Evolutionary conservation across 2,329 filamentous ascomycete species (phyloP), one percentile per base, ranked within the genome.

Genomic region (Polychaeton citri): DNA sequence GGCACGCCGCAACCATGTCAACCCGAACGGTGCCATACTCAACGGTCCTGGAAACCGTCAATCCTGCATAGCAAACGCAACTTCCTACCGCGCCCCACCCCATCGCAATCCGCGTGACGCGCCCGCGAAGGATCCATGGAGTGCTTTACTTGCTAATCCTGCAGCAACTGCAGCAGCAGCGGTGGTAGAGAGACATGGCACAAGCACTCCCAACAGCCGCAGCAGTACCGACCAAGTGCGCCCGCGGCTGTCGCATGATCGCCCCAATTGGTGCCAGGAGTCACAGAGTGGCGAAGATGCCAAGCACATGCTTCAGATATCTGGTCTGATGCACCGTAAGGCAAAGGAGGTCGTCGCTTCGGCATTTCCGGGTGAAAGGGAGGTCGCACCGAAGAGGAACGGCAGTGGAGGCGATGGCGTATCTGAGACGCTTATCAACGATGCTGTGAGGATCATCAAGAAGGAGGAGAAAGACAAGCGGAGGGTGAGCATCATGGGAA

Each of bases 391-490:
- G 19, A 35, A 19, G 8, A 19, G 21, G 18, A 18, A 34, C 24
- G 30, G 13, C 34, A 37, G 19, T 35, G 42, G 33, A 20, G 8
- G 20, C 17, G 19, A 19, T 7, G 28, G 20, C 7, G 13, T 21
- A 5, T 21, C 24, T 7, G 35, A 30, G 41, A 42, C 43, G 36
- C 30, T 50, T 19, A 45, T 50, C 21, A 43, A 42, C 7, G 48
- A 50, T 38, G 48, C 48, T 19, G 48, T 50, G 4, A 44, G 43
- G 34, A 43, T 46, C 10, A 50, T 50, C 31, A 43, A 49, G 19
- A 28, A 40, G 18, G 38, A 46, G 34, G 43, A 50, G 35, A 43
- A 37, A 32, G n/a, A 35, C 6, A 37, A 37, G 18, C 34, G 38
- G 37, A 32, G 42, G 16, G 36, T 36, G 28, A 46, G 46, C 19